Evolutionary conservation across 305 asterid species (phyloP), one percentile per base, ranked within the genome.

Genomic region (Solanum hybrid): DNA sequence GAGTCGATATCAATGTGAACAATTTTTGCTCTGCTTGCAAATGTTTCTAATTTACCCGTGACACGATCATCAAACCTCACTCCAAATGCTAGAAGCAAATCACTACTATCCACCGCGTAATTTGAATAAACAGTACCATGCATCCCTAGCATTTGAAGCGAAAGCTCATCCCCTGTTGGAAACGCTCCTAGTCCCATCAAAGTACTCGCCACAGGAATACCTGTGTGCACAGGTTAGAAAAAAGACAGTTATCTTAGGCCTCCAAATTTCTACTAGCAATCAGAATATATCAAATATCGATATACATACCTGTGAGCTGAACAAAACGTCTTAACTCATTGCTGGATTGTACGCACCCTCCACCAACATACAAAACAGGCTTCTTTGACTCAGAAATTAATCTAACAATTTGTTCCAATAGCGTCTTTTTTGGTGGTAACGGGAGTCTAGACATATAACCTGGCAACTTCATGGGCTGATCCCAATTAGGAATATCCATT

Each of bases 31-130:
- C 92, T 87, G 69, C 92, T 91, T 26, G 96, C 95, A 88, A 94
- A 94, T 0, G 94, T 88, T 87, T 94, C 96, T 82, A 93, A 31
- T 91, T 93, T 93, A 7, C 94, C 95, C 0, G 95, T 93, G 85
- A 92, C 95, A 45, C 94, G 93, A 36, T 91, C 92, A 78, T 94
- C 94, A 19, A 94, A 93, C 81, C 95, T 89, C 36, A 92, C 94
- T 8, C 95, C 95, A 91, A 94, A 93, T 26, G 93, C 95, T n/a
- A 94, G 92, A 77, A 94, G 90, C 89, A 94, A 88, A 90, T 94
- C 95, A 84, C 95, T 90, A 56, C 86, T 91, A 85, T 94, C 93
- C 86, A 94, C 94, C 0, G 94, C 93, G 78, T 94, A 94, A 71
- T 94, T 94, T 0, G 95, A 94, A 71, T 90, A 91, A 10, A 91